Evolutionary conservation across 768 basidiomycete species (phyloP).

Genomic region (Rhizopogon salebrosus): DNA sequence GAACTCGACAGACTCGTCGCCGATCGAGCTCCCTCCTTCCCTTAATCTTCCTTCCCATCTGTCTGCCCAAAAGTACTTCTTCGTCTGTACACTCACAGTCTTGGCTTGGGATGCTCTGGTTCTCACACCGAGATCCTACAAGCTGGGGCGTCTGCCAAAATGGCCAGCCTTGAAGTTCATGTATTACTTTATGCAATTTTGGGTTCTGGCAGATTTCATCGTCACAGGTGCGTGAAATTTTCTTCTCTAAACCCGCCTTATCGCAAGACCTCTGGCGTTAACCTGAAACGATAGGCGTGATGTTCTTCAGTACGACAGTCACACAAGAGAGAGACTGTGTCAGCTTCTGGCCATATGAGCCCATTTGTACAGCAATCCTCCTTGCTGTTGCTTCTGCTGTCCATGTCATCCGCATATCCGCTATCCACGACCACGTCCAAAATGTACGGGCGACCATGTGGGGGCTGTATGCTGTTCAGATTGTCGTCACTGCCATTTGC

Average conservation of each 20-base stretch:
- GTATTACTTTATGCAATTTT: constrained; percentile 67
- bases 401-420: constrained; percentile 75
- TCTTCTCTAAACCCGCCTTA: not conserved
- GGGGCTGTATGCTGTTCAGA: constrained; percentile 57
- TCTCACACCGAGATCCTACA: constrained; percentile 73
- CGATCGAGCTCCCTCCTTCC: constrained; percentile 47
- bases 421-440: constrained; percentile 67
- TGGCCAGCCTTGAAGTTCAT: constrained; percentile 79
- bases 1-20: not conserved
- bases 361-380: constrained; percentile 78
- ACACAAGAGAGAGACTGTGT: constrained; percentile 48
- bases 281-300: constrained; percentile 49
- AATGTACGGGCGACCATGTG: constrained; percentile 52
- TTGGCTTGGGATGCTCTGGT: constrained; percentile 89
- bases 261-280: not conserved
- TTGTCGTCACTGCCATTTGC: constrained; percentile 66
- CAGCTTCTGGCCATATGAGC: constrained; percentile 79
- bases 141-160: constrained; percentile 51
- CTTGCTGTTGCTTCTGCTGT: constrained; percentile 66
- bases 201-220: constrained; percentile 78
- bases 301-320: constrained; percentile 79
- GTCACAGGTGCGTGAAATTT: constrained; percentile 49
- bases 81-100: constrained; percentile 85
- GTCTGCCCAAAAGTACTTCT: constrained; percentile 83
- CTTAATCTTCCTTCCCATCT: constrained; percentile 75